Percentiles rank a stretch among this genome's conserved stretches.
Evolutionary conservation across 371 early-diverging fungal species (phyloP).

Genomic region (Entomophthora muscae): DNA sequence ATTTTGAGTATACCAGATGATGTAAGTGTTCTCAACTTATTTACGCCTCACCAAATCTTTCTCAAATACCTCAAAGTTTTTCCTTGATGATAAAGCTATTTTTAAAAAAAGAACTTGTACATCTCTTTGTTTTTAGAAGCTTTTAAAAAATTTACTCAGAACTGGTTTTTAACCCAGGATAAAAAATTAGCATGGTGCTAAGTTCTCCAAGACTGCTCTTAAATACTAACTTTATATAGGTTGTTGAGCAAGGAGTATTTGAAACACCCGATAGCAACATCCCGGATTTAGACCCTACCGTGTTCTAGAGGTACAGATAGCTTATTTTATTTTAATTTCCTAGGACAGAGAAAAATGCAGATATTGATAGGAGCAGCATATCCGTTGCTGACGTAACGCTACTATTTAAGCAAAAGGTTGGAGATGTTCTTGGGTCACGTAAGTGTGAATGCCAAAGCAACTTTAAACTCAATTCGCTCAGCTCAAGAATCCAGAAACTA

Average conservation of each 20-base stretch:
- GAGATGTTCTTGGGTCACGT: background rate
- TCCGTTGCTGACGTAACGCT: background rate
- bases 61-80: no score
- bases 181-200: no score
- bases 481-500: background rate
- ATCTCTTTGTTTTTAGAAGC: no score
- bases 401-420: background rate
- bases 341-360: slow-evolving; percentile 1
- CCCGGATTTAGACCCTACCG: slow-evolving; percentile 4
- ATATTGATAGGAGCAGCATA: slow-evolving; percentile 3
- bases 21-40: no score
- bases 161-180: no score
- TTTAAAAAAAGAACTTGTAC: no score
- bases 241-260: slow-evolving; percentile 5
- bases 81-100: no score
- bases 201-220: no score
- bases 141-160: no score
- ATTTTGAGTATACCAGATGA: no score
- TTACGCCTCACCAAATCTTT: no score
- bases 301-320: background rate
- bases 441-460: background rate
- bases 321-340: background rate
- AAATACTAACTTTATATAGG: no score
- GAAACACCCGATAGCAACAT: slow-evolving; percentile 1
- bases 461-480: background rate